Percentiles rank a stretch among this genome's conserved stretches.
phyloP scores from a whole-genome alignment of 345 rosid genomes.

The Gossypium rotundifolium region DNA sequence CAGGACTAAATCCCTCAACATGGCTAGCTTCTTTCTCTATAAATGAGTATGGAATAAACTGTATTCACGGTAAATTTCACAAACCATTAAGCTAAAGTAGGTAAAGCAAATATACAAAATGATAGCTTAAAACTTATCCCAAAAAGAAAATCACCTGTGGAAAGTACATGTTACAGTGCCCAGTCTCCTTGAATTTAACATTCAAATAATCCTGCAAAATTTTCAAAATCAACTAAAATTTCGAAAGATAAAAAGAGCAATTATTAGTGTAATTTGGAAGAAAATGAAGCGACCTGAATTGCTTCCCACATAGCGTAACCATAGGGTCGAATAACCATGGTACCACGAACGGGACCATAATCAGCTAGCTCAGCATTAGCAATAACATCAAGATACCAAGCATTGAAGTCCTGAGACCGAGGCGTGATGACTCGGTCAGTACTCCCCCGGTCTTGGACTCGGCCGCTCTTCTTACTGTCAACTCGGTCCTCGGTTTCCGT shows the following conservation, averaged over 20 bases:
- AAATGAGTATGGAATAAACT: slow-evolving; percentile 94
- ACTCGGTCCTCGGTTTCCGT: slow-evolving; percentile 49
- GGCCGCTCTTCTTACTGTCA: slow-evolving; percentile 24
- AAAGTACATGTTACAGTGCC: slow-evolving; percentile 91
- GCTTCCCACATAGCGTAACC: slow-evolving; percentile 98
- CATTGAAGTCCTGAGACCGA: slow-evolving; percentile 87
- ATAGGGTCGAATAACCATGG: slow-evolving; percentile 93
- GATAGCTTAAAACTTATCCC: neutral
- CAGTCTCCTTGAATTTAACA: slow-evolving; percentile 91
- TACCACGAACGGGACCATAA: slow-evolving; percentile 92
- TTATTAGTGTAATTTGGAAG: neutral
- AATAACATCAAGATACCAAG: slow-evolving; percentile 85
- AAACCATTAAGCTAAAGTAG: slow-evolving; percentile 1
- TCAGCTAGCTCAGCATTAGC: slow-evolving; percentile 94
- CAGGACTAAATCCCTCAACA: slow-evolving; percentile 93
- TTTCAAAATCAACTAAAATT: neutral
- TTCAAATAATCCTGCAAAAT: slow-evolving; percentile 68
- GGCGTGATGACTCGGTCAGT: slow-evolving; percentile 63
- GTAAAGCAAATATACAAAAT: neutral
- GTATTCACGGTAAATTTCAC: slow-evolving; percentile 19
- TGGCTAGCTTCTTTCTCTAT: slow-evolving; percentile 98
- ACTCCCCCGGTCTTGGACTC: slow-evolving; percentile 22
- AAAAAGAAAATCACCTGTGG: slow-evolving; percentile 55
- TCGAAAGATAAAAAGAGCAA: neutral
- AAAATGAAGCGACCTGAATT: slow-evolving; percentile 57